Evolutionary conservation across 2,329 filamentous ascomycete species (phyloP).

Genomic region (Sporothrix mexicana): DNA sequence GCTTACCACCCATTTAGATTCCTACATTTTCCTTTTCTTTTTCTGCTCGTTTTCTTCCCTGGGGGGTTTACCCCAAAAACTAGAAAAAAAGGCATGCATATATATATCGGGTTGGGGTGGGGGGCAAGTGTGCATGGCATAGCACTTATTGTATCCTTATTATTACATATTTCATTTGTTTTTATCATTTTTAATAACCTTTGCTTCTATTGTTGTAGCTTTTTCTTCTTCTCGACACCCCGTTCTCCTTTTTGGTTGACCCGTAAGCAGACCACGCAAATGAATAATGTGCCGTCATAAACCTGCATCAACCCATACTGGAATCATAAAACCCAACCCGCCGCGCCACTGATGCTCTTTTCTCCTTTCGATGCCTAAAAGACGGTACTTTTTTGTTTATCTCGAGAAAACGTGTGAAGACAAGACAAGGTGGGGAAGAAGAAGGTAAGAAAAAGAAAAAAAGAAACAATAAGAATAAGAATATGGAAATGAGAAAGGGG

Average conservation of each 20-base stretch:
- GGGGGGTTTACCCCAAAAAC: background rate
- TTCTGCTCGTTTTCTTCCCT: background rate
- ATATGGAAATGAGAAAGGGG: background rate
- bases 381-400: slow-evolving; percentile 12
- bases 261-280: slow-evolving; percentile 11
- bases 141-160: background rate
- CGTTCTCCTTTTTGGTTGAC: slow-evolving; percentile 10
- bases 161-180: slow-evolving; percentile 16
- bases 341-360: background rate
- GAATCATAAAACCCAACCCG: background rate
- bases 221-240: background rate
- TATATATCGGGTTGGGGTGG: background rate
- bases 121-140: background rate
- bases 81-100: background rate
- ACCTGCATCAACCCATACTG: slow-evolving; percentile 14
- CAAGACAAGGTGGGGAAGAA: background rate
- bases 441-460: background rate
- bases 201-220: slow-evolving; percentile 27
- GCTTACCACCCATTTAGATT: background rate
- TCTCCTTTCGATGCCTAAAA: slow-evolving; percentile 16
- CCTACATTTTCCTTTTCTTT: background rate
- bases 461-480: background rate
- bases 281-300: slow-evolving; percentile 18
- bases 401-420: slow-evolving; percentile 1
- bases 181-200: slow-evolving; percentile 23